phyloP scores from a whole-genome alignment of 345 rosid species.

The Pistacia vera region DNA sequence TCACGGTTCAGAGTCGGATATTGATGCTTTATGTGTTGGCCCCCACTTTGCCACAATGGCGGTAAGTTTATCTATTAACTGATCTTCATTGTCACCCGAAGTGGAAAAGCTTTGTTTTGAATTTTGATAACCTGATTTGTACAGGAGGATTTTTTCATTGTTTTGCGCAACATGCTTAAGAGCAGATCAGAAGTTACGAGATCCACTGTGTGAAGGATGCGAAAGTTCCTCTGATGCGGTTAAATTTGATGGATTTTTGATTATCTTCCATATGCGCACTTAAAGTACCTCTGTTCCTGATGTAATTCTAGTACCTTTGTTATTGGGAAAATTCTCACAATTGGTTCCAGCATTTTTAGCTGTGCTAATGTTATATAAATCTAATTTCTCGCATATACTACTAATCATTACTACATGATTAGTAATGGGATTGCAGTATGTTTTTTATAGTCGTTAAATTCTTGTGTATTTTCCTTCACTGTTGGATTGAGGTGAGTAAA shows the following conservation, averaged over 20 bases:
- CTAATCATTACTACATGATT: not conserved
- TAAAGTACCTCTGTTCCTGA: conserved; percentile 42
- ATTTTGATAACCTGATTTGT: conserved; percentile 2
- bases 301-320: conserved; percentile 30
- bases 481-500: not conserved
- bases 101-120: not conserved
- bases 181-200: conserved; percentile 42
- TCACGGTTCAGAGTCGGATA: conserved; percentile 62
- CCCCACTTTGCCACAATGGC: conserved; percentile 56
- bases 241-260: conserved; percentile 53
- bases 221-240: conserved; percentile 56
- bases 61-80: conserved; percentile 33
- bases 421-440: not conserved
- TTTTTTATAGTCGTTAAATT: not conserved
- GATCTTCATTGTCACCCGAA: not conserved
- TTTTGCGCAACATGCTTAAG: conserved; percentile 47
- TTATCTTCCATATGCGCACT: conserved; percentile 64
- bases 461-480: not conserved
- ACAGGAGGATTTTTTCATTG: conserved; percentile 62
- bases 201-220: conserved; percentile 52
- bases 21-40: conserved; percentile 57
- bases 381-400: not conserved
- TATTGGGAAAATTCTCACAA: not conserved
- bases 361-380: not conserved
- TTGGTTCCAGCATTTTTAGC: not conserved